These are phyloP conservation scores for Chrysopogon serrulatus DNA, from an alignment of 176 grass and related monocot genomes.

Conservation along the genomic window DNA sequence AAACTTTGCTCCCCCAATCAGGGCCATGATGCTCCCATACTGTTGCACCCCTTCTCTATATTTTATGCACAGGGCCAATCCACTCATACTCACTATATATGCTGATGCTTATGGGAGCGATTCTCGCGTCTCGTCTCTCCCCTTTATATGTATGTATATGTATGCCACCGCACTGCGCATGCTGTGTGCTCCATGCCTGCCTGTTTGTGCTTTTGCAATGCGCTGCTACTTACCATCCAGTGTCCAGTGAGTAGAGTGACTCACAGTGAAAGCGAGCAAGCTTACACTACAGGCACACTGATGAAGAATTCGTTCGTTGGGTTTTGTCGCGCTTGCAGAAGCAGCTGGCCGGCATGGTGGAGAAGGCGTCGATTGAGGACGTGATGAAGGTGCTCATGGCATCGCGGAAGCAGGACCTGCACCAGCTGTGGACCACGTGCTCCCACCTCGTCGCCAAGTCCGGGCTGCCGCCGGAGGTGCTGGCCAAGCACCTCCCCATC, in stretches of 20 bases:
- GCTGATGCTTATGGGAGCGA: background rate
- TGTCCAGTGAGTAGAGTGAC: background rate
- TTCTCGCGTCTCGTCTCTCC: background rate
- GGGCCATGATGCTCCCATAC: conserved; percentile 47
- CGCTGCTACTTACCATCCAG: background rate
- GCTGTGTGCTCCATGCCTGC: background rate
- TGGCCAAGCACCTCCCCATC: conserved; percentile 90
- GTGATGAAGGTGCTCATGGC: conserved; percentile 98
- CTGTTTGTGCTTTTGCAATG: background rate
- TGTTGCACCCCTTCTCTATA: conserved; percentile 49
- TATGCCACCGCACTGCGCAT: background rate
- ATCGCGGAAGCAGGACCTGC: conserved; percentile 92
- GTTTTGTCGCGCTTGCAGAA: conserved; percentile 69
- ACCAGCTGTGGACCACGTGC: conserved; percentile 94
- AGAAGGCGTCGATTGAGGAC: conserved; percentile 99
- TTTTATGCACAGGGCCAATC: conserved; percentile 68
- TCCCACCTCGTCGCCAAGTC: conserved; percentile 96
- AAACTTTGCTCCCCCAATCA: conserved; percentile 39
- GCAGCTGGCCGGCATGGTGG: conserved; percentile 87
- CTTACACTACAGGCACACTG: background rate
- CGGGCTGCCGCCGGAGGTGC: conserved; percentile 84
- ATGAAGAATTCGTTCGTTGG: background rate
- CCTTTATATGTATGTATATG: background rate
- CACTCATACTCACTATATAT: conserved; percentile 6
- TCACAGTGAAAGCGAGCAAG: conserved; percentile 3